phyloP scores from a whole-genome alignment of 2,329 filamentous ascomycete genomes.

The Achaetomium macrosporum region DNA sequence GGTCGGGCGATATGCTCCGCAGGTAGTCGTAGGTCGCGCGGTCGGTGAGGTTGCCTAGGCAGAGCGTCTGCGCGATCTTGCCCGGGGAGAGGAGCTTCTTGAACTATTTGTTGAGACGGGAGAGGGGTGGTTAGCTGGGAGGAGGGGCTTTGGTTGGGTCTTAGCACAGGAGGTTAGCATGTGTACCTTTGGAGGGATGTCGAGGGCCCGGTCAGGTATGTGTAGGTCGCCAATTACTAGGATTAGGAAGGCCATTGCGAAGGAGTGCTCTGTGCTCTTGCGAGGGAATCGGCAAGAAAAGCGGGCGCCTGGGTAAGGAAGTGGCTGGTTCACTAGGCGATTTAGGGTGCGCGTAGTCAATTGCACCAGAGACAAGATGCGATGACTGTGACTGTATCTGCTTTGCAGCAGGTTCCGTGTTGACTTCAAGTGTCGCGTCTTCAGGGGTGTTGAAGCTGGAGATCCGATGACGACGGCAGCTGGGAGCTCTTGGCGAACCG shows the following conservation, averaged over 20 bases:
- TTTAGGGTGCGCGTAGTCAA: no score
- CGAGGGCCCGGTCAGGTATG: slow-evolving; percentile 85
- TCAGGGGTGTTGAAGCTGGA: no score
- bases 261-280: not conserved
- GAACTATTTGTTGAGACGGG: slow-evolving; percentile 50
- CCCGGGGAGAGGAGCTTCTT: slow-evolving; percentile 78
- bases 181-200: slow-evolving; percentile 81
- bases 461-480: no score
- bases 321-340: no score
- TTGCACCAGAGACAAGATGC: no score
- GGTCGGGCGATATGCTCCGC: slow-evolving; percentile 64
- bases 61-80: slow-evolving; percentile 77
- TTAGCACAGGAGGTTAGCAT: not conserved
- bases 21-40: slow-evolving; percentile 76
- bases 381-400: no score
- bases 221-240: slow-evolving; percentile 90
- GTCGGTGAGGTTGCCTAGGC: slow-evolving; percentile 74
- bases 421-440: no score
- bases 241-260: slow-evolving; percentile 78
- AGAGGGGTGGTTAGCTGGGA: not conserved
- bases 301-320: no score
- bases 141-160: slow-evolving; percentile 3
- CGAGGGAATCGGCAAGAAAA: no score
- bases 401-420: no score
- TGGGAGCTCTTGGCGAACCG: no score